Evolutionary conservation across 2,329 filamentous ascomycete species (phyloP).

Genomic region (Corinectria fuckeliana): DNA sequence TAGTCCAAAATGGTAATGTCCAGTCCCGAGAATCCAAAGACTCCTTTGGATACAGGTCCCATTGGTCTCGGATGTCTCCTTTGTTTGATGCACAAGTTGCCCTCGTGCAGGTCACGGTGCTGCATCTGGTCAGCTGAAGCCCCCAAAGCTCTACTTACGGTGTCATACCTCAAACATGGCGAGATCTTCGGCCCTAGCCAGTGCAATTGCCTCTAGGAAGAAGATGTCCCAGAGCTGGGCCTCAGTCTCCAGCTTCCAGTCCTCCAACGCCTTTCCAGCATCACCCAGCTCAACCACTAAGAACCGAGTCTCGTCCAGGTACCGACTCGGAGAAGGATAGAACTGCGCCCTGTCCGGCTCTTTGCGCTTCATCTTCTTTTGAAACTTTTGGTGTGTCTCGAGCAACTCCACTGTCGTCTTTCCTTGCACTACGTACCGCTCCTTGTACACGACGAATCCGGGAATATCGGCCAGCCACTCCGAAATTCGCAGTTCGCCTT

Average conservation of each 20-base stretch:
- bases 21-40: conserved; percentile 65
- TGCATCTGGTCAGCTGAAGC: conserved; percentile 38
- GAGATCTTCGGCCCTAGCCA: conserved; percentile 64
- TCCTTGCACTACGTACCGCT: conserved; percentile 65
- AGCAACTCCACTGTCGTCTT: conserved; percentile 60
- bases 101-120: conserved; percentile 71
- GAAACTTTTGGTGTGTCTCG: conserved; percentile 66
- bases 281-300: conserved; percentile 69
- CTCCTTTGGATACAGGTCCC: conserved; percentile 40
- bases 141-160: not conserved
- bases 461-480: conserved; percentile 69
- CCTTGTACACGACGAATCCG: conserved; percentile 71
- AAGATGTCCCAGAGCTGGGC: conserved; percentile 69
- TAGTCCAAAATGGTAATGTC: conserved; percentile 72
- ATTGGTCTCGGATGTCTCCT: conserved; percentile 44
- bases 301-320: conserved; percentile 63
- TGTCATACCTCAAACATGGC: conserved; percentile 64
- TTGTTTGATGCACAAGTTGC: conserved; percentile 65
- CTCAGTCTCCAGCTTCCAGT: conserved; percentile 56
- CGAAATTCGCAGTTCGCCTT: conserved; percentile 67
- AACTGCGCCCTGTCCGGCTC: conserved; percentile 65
- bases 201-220: conserved; percentile 63
- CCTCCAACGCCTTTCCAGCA: conserved; percentile 65
- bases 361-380: conserved; percentile 59
- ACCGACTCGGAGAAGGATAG: conserved; percentile 67